A percentile compares a stretch with the other conserved stretches of the same genome.
These are phyloP conservation scores for Lanzia echinophila DNA, from an alignment of 2,329 filamentous ascomycete species.

Conservation along the genomic window DNA sequence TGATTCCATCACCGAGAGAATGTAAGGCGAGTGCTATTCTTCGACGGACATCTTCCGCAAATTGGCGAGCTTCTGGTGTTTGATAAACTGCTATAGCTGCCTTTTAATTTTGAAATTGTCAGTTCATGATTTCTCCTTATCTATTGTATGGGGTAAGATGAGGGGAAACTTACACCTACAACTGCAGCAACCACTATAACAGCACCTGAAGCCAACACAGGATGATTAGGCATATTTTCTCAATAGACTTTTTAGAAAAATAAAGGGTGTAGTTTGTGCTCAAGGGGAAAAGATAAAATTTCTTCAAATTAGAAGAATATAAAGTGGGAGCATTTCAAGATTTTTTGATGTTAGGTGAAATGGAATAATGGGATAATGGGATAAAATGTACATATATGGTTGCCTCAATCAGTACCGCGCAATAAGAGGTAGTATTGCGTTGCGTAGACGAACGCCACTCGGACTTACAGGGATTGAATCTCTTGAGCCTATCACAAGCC, in stretches of 20 bases:
- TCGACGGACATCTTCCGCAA: slow-evolving; percentile 54
- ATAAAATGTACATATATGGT: slow-evolving; percentile 4
- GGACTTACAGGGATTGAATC: slow-evolving; percentile 8
- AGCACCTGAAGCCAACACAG: slow-evolving; percentile 27
- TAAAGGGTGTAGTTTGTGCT: background rate
- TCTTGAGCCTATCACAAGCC: slow-evolving; percentile 5
- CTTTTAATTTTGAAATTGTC: slow-evolving; percentile 11
- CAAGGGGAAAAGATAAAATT: background rate
- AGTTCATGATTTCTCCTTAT: slow-evolving; percentile 4
- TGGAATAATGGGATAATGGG: no score
- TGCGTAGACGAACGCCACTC: slow-evolving; percentile 10
- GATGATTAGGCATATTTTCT: slow-evolving; percentile 29
- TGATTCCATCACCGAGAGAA: slow-evolving; percentile 50
- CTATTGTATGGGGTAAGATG: background rate
- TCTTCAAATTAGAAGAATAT: background rate
- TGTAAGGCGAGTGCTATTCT: slow-evolving; percentile 55
- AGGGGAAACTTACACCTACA: slow-evolving; percentile 25
- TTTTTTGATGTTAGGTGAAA: background rate
- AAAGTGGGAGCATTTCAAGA: background rate
- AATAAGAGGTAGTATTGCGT: no score
- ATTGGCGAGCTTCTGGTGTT: slow-evolving; percentile 55
- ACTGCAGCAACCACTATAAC: slow-evolving; percentile 29
- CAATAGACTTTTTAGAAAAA: background rate
- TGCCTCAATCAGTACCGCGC: background rate
- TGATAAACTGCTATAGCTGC: slow-evolving; percentile 47